Evolutionary conservation across 2,329 filamentous ascomycete species (phyloP).

Genomic region (Arthroderma sp.): DNA sequence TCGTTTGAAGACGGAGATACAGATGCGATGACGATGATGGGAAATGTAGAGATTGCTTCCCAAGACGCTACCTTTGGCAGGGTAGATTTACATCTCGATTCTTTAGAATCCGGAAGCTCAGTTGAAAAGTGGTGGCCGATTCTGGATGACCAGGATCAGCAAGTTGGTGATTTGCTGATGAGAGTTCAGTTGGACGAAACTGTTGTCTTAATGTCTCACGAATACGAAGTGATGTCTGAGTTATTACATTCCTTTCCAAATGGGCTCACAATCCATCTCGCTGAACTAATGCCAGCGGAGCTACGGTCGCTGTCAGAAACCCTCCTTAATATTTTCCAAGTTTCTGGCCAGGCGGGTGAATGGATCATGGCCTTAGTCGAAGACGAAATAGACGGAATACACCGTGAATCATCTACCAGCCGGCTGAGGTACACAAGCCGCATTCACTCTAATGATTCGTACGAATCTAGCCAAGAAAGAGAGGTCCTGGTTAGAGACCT

Average conservation of each 20-base stretch:
- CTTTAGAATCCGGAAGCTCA: slow-evolving; percentile 62
- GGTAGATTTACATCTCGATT: slow-evolving; percentile 71
- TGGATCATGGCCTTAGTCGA: slow-evolving; percentile 92
- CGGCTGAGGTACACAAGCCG: slow-evolving; percentile 49
- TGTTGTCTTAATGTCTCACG: slow-evolving; percentile 70
- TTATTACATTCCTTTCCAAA: slow-evolving; percentile 74
- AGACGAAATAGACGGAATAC: slow-evolving; percentile 89
- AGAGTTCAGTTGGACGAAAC: slow-evolving; percentile 76
- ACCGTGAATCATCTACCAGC: slow-evolving; percentile 63
- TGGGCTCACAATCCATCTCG: slow-evolving; percentile 72
- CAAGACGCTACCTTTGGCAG: slow-evolving; percentile 37
- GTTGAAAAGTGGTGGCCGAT: slow-evolving; percentile 82
- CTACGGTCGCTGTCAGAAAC: slow-evolving; percentile 71
- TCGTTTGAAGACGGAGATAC: slow-evolving; percentile 27
- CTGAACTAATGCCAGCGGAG: slow-evolving; percentile 62
- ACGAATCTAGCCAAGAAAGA: slow-evolving; percentile 41
- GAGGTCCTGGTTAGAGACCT: slow-evolving; percentile 51
- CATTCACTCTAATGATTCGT: slow-evolving; percentile 48
- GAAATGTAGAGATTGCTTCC: slow-evolving; percentile 34
- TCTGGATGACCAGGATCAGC: slow-evolving; percentile 59
- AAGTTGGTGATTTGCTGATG: slow-evolving; percentile 71
- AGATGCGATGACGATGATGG: slow-evolving; percentile 26
- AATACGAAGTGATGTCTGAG: slow-evolving; percentile 73
- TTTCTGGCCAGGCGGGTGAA: slow-evolving; percentile 67
- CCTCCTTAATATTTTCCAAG: slow-evolving; percentile 88